Conservation (phyloP, 148 eudicot genomes). For the Diospyros lotus region DNA sequence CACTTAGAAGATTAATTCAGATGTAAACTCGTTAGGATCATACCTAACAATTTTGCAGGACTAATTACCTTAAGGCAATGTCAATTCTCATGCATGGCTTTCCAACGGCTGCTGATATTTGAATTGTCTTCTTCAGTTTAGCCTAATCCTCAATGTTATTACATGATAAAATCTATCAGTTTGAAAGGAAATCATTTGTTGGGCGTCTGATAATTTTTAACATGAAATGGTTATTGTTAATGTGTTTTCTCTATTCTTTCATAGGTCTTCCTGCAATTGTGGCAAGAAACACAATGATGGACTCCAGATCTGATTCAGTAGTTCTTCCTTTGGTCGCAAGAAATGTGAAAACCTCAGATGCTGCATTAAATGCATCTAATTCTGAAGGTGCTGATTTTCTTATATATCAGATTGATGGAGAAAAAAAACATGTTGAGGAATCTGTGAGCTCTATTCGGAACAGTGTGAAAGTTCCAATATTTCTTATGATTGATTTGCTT, state of each 20-base stretch:
- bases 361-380: constrained; percentile 71
- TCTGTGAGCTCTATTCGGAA: constrained; percentile 28
- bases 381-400: constrained; percentile 98
- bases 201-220: background rate
- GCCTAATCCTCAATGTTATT: background rate
- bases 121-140: background rate
- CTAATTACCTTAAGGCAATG: background rate
- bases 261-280: constrained; percentile 90
- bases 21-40: background rate
- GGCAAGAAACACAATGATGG: constrained; percentile 85
- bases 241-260: constrained; percentile 11
- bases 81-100: background rate
- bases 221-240: constrained; percentile 1
- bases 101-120: background rate
- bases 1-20: background rate
- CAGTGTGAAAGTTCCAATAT: constrained; percentile 70
- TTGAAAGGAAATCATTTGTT: background rate
- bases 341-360: constrained; percentile 54
- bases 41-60: background rate
- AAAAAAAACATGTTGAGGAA: constrained; percentile 27
- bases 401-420: constrained; percentile 37
- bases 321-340: constrained; percentile 87
- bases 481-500: constrained; percentile 34
- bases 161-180: background rate
- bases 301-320: constrained; percentile 70